A percentile compares a stretch with the other conserved stretches of the same genome.
phyloP scores from a whole-genome alignment of 495 filamentous ascomycete species.

The Friedmanniomyces simplex region DNA sequence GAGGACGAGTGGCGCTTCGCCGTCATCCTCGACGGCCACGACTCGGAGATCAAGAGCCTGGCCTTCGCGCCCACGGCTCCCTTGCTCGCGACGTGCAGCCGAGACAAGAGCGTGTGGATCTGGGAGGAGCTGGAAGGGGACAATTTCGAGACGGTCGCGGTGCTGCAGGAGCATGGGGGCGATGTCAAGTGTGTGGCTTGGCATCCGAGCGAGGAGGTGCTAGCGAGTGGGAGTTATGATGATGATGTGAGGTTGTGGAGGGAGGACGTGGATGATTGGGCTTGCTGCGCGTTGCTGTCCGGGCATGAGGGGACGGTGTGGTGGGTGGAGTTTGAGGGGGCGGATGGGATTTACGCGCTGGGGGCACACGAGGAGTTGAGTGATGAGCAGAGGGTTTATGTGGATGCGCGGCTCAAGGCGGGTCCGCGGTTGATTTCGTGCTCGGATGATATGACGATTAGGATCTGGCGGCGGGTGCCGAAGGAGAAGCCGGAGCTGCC shows the following conservation, averaged over 20 bases:
- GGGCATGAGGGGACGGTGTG: conserved; percentile 79
- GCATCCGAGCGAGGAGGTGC: conserved; percentile 69
- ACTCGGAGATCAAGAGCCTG: conserved; percentile 82
- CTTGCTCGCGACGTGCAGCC: conserved; percentile 74
- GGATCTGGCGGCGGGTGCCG: conserved; percentile 62
- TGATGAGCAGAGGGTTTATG: conserved; percentile 31
- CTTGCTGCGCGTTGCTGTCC: conserved; percentile 68
- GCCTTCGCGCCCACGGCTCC: conserved; percentile 65
- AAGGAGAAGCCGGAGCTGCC: conserved; percentile 39
- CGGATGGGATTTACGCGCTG: conserved; percentile 27
- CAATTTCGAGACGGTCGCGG: conserved; percentile 91
- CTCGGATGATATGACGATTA: conserved; percentile 66
- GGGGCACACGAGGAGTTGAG: conserved; percentile 23
- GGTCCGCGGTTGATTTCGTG: conserved; percentile 63
- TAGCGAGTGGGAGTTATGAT: conserved; percentile 88
- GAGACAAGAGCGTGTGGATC: conserved; percentile 96
- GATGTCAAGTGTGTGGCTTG: conserved; percentile 91
- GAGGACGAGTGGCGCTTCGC: conserved; percentile 82
- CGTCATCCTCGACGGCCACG: conserved; percentile 83
- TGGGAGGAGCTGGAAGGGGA: conserved; percentile 95
- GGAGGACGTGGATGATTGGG: conserved; percentile 90
- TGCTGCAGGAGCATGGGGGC: conserved; percentile 83
- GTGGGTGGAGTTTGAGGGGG: conserved; percentile 70
- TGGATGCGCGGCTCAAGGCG: conserved; percentile 34
- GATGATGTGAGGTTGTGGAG: conserved; percentile 81